Evolutionary conservation across 2,329 filamentous ascomycete genomes (phyloP), one percentile per base, ranked within the genome.

Genomic region (Phaeophleospora eucalypticola): DNA sequence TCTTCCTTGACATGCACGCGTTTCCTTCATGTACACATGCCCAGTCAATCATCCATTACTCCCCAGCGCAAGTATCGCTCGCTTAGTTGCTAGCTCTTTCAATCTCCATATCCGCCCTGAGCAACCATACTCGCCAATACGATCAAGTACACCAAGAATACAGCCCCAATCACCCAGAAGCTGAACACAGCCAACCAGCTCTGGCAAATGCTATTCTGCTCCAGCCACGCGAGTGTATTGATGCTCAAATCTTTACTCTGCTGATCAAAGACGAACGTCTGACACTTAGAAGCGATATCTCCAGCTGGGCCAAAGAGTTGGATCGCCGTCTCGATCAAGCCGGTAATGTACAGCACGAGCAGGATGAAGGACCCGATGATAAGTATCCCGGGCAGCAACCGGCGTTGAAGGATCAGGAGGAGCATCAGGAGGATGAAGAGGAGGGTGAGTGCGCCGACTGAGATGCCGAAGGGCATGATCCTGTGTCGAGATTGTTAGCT

Each of bases 91-190:
- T 32, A 20, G 37, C 14, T 21, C 17, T 32, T 21, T 46, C 36
- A 48, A 35, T 61, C 60, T n/a, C 59, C 60, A 42, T 54, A 51
- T 14, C 57, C 59, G 32, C 58, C 60, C 36, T 58, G 52, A 20
- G 62, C 62, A 9, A 65, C 63, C 57, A 58, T 62, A 42, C 51
- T 49, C 16, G 58, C 77, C 72, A 84, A 77, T 39, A 84, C 66
- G 62, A 83, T 79, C 78, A 84, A 82, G 78, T 80, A 84, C 17
- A 83, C 62, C 59, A 82, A 74, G 57, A 84, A 82, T n/a, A 83
- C 74, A 1, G 73, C 72, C 33, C 80, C 80, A 14, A 84, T 71
- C 45, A 84, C 76, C 68, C 80, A 81, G 57, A 83, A 82, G 8
- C 79, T 77, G 57, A 84, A 84, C 3, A 72, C 76, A 0, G 81